Evolutionary conservation across 202 grass and related monocot species (phyloP).

Genomic region (Carex arenaria): DNA sequence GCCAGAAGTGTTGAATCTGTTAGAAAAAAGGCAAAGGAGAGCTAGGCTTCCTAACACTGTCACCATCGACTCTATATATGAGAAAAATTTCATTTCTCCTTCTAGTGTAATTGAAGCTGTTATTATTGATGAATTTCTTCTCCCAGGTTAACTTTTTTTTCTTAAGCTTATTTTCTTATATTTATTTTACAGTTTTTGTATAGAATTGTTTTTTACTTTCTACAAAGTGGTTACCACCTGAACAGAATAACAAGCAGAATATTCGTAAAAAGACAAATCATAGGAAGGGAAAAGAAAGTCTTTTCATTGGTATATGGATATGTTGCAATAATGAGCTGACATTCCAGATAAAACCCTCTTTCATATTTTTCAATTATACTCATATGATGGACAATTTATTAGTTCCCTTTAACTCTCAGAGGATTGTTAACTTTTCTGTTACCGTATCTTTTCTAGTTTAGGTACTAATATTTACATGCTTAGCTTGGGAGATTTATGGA

Average conservation of each 20-base stretch:
- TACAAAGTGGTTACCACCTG: background rate
- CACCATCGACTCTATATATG: constrained; percentile 72
- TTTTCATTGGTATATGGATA: background rate
- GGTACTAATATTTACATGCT: constrained; percentile 96
- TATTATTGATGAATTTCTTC: constrained; percentile 57
- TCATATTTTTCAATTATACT: constrained; percentile 1
- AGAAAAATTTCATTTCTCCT: constrained; percentile 85
- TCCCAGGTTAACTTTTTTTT: constrained; percentile 53
- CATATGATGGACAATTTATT: background rate
- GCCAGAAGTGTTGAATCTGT: constrained; percentile 46
- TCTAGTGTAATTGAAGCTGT: constrained; percentile 73
- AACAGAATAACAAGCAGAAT: background rate
- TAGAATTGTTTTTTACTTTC: background rate
- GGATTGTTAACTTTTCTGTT: constrained; percentile 7
- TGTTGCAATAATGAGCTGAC: background rate
- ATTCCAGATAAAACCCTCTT: constrained; percentile 10
- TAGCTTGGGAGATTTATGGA: constrained; percentile 88
- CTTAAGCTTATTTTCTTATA: background rate
- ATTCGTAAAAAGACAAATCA: background rate
- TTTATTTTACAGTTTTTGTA: background rate
- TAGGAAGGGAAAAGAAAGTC: background rate
- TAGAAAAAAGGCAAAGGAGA: constrained; percentile 57
- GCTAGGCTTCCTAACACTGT: constrained; percentile 52
- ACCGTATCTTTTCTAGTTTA: constrained; percentile 30
- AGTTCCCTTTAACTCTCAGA: background rate